Conservation (phyloP, 2,329 filamentous ascomycete genomes). For the Thielaviopsis euricoi region DNA sequence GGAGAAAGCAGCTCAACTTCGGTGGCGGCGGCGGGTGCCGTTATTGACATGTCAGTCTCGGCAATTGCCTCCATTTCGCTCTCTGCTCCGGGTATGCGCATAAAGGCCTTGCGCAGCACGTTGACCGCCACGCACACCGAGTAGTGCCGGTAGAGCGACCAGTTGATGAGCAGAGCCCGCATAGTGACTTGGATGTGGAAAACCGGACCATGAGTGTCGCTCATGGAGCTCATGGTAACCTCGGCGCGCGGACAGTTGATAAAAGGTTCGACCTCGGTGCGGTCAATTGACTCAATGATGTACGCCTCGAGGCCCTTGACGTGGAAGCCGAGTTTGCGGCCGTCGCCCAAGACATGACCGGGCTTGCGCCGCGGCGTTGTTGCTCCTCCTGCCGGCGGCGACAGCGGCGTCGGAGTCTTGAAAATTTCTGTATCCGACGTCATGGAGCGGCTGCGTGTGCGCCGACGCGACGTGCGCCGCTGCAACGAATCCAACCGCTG, state of each 20-base stretch:
- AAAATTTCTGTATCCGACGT: constrained; percentile 51
- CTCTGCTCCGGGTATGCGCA: constrained; percentile 10
- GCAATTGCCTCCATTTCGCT: not conserved
- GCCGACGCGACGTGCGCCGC: constrained; percentile 43
- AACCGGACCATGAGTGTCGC: constrained; percentile 72
- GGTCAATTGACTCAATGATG: constrained; percentile 74
- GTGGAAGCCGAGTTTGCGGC: constrained; percentile 65
- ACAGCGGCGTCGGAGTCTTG: constrained; percentile 19
- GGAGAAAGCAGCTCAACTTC: constrained; percentile 22
- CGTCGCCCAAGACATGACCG: constrained; percentile 48
- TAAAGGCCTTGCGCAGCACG: constrained; percentile 36
- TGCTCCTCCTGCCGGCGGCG: constrained; percentile 12
- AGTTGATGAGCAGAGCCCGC: constrained; percentile 65
- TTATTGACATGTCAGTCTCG: constrained; percentile 14
- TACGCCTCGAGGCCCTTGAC: constrained; percentile 75
- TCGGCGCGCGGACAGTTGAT: constrained; percentile 76
- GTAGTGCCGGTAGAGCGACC: constrained; percentile 89
- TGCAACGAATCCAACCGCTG: constrained; percentile 53
- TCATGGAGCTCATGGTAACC: constrained; percentile 66
- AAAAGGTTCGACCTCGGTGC: constrained; percentile 73
- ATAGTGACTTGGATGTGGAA: constrained; percentile 75
- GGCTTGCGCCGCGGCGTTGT: constrained; percentile 27
- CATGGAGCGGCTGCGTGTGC: constrained; percentile 57
- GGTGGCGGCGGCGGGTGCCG: not conserved
- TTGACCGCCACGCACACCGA: constrained; percentile 66